Evolutionary conservation across 768 basidiomycete species (phyloP).

Genomic region (Paxillus involutus): DNA sequence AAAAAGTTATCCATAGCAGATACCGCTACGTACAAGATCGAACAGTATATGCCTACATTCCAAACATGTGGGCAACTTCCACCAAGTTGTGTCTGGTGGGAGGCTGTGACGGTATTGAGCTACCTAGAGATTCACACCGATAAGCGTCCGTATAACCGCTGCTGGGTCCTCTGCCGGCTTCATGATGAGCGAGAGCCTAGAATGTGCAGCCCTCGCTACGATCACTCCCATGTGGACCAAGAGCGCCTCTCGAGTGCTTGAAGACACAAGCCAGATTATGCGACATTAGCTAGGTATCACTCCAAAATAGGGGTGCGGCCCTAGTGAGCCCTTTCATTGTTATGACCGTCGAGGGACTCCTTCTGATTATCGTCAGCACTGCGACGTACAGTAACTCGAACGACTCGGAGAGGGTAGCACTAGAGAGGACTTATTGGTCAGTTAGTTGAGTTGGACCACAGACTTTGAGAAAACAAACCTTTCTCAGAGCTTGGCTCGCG

Average conservation of each 20-base stretch:
- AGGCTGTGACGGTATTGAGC: background rate
- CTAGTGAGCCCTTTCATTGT: background rate
- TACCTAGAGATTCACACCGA: background rate
- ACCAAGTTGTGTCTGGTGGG: background rate
- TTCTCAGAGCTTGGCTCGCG: background rate
- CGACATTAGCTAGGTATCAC: background rate
- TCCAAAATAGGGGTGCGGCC: background rate
- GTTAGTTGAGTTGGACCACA: background rate
- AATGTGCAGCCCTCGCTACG: background rate
- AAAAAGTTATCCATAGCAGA: too few relatives aligned
- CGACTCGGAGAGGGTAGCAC: background rate
- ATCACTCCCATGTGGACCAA: background rate
- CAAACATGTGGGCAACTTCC: background rate
- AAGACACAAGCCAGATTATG: background rate
- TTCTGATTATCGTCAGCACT: background rate
- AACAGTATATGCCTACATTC: too few relatives aligned
- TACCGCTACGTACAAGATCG: too few relatives aligned
- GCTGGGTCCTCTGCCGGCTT: background rate
- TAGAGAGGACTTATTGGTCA: background rate
- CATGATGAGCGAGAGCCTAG: background rate
- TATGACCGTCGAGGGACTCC: background rate
- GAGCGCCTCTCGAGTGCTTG: background rate
- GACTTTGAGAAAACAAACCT: background rate
- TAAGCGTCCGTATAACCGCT: too few relatives aligned
- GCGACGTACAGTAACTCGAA: background rate